Evolutionary conservation across 2,329 filamentous ascomycete species (phyloP), one percentile per base, ranked within the genome.

Genomic region (Xylaria polymorpha): DNA sequence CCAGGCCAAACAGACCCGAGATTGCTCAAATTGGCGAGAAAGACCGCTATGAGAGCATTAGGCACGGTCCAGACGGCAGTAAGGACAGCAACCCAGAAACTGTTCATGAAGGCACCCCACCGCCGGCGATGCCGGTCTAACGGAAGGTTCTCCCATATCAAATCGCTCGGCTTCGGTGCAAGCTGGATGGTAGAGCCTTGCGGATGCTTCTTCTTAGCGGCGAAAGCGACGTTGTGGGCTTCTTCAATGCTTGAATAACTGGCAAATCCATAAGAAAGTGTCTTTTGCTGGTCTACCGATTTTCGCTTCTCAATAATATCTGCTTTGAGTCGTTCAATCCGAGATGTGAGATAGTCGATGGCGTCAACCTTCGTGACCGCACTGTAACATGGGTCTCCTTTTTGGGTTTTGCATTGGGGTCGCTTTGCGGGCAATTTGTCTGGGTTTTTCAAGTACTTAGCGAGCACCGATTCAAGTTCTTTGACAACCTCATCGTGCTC

Each of bases 181-280:
- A 98, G 85, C 9, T 83, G 85, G 68, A 98, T 88, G 0, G 87
- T 91, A 0, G 93, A 90, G 6, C 93, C 92, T 56, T 92, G 86
- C 0, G 92, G 92, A 73, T 91, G 91, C 82, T 94, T 95, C 50
- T 89, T 92, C 68, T 91, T 91, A 18, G 91, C 90, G 7, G 90
- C 87, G 80, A 91, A 97, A 9, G 94, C 95, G 67, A 96, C 93
- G 20, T 88, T 88, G 77, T 98, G 95, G 0, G 95, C 93, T 74
- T 97, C 92, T 68, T 90, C 86, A 62, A 98, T 96, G 48, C 90
- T 91, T 46, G 94, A 88, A 81, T 95, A 98, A 75, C 93, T 97
- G 6, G 94, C 94, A 78, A 98, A 98, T 0, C 95, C 95, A 77
- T 94, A 98, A 0, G 93, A 87, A 86, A 97, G 91, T n/a, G 94